phyloP scores from a whole-genome alignment of 129 eudicot genomes.

The Logfia minima region DNA sequence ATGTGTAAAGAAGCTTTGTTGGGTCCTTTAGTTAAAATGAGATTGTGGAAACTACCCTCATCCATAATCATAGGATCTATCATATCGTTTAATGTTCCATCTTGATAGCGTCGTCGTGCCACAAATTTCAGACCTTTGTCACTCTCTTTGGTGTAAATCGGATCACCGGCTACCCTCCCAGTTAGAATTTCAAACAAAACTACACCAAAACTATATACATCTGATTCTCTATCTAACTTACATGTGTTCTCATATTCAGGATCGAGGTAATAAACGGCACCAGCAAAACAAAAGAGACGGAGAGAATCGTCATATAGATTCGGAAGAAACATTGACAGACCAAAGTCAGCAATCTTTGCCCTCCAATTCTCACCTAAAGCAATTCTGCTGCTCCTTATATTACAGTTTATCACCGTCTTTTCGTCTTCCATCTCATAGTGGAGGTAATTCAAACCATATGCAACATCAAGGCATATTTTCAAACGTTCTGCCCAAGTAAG shows the following conservation, averaged over 20 bases:
- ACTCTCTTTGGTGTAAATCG: background rate
- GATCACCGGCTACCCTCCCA: background rate
- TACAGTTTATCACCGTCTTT: slow-evolving; percentile 27
- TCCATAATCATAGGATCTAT: background rate
- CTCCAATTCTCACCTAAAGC: background rate
- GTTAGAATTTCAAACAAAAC: background rate
- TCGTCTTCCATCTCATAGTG: background rate
- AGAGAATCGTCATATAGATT: background rate
- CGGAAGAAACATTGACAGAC: background rate
- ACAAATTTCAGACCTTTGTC: background rate
- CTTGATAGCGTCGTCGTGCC: background rate
- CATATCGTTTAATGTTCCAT: background rate
- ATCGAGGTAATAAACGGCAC: background rate
- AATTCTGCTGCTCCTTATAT: background rate
- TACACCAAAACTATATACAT: background rate
- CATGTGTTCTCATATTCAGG: background rate
- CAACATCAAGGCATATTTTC: slow-evolving; percentile 10
- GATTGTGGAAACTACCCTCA: background rate
- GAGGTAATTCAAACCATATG: background rate
- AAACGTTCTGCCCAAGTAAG: background rate
- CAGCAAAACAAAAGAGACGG: background rate
- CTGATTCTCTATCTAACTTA: background rate
- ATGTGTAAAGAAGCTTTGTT: background rate
- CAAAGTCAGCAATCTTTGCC: background rate
- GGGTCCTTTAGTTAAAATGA: background rate